Percentiles rank a stretch among this genome's conserved stretches.
phyloP scores from a whole-genome alignment of 2,329 filamentous ascomycete genomes.

The Hymenoscyphus linearis region DNA sequence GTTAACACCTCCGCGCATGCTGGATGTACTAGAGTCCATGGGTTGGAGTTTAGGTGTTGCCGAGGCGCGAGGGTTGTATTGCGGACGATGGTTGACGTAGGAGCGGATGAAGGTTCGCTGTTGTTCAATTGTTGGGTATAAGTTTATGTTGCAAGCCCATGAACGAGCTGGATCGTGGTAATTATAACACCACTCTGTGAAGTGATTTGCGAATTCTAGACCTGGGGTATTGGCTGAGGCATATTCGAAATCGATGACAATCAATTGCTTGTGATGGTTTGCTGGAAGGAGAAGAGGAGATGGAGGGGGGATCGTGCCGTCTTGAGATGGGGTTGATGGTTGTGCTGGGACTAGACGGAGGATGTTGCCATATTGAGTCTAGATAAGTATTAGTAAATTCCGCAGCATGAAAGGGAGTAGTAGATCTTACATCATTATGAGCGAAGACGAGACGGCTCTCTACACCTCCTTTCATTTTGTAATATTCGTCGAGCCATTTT shows the following conservation, averaged over 20 bases:
- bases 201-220: conserved; percentile 95
- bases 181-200: conserved; percentile 97
- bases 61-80: conserved; percentile 49
- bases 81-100: conserved; percentile 77
- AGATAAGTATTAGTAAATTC: conserved; percentile 9
- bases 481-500: conserved; percentile 63
- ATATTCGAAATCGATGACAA: conserved; percentile 99
- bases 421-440: conserved; percentile 80
- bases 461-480: conserved; percentile 61
- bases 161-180: conserved; percentile 71
- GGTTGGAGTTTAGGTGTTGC: conserved; percentile 31
- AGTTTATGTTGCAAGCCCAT: conserved; percentile 60
- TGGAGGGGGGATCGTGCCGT: conserved; percentile 20
- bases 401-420: not conserved
- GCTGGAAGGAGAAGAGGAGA: conserved; percentile 83
- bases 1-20: conserved; percentile 21
- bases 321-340: conserved; percentile 46
- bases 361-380: conserved; percentile 99
- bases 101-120: conserved; percentile 80
- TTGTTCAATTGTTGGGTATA: conserved; percentile 75
- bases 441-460: conserved; percentile 80
- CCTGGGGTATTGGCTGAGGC: conserved; percentile 82
- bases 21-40: conserved; percentile 16
- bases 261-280: conserved; percentile 91
- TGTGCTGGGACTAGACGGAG: conserved; percentile 64